These are phyloP conservation scores for Phytophthora crassamura DNA, from an alignment of 352 stramenopile species.

Conservation along the genomic window DNA sequence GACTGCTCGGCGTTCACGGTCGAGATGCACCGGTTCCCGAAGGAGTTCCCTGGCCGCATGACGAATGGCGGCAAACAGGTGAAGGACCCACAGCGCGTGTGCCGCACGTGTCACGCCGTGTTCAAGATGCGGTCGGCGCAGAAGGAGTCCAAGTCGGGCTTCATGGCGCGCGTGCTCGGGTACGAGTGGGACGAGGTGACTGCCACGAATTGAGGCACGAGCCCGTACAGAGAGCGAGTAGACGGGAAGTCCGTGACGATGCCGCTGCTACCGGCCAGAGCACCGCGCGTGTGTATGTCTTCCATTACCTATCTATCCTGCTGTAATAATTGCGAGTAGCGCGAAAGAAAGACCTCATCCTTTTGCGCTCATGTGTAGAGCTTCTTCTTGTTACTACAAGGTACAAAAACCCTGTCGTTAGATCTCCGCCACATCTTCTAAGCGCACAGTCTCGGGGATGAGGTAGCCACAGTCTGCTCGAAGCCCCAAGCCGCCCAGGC, in stretches of 20 bases:
- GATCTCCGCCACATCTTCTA: slow-evolving; percentile 36
- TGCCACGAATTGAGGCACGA: slow-evolving; percentile 38
- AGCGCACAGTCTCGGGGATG: slow-evolving; percentile 43
- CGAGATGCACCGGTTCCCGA: slow-evolving; percentile 85
- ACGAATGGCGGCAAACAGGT: slow-evolving; percentile 69
- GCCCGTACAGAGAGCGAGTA: slow-evolving; percentile 32
- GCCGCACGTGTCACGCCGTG: slow-evolving; percentile 81
- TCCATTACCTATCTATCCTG: slow-evolving; percentile 43
- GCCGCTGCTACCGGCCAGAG: slow-evolving; percentile 5
- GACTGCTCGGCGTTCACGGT: slow-evolving; percentile 84
- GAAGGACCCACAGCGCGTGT: slow-evolving; percentile 86
- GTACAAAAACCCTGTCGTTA: too few relatives aligned
- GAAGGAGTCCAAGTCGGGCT: slow-evolving; percentile 87
- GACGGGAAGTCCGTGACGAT: slow-evolving; percentile 33
- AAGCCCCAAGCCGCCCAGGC: slow-evolving; percentile 51
- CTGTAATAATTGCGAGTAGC: slow-evolving; percentile 47
- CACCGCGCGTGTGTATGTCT: slow-evolving; percentile 39
- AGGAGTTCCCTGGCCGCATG: slow-evolving; percentile 78
- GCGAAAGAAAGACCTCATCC: slow-evolving; percentile 40
- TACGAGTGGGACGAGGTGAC: slow-evolving; percentile 90
- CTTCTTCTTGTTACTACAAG: background rate
- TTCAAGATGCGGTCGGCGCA: slow-evolving; percentile 87
- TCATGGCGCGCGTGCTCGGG: slow-evolving; percentile 81
- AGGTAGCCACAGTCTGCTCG: slow-evolving; percentile 73
- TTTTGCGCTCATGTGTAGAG: slow-evolving; percentile 14